These are phyloP conservation scores for Platanthera zijinensis DNA, from an alignment of 106 monocot species.

Conservation along the genomic window DNA sequence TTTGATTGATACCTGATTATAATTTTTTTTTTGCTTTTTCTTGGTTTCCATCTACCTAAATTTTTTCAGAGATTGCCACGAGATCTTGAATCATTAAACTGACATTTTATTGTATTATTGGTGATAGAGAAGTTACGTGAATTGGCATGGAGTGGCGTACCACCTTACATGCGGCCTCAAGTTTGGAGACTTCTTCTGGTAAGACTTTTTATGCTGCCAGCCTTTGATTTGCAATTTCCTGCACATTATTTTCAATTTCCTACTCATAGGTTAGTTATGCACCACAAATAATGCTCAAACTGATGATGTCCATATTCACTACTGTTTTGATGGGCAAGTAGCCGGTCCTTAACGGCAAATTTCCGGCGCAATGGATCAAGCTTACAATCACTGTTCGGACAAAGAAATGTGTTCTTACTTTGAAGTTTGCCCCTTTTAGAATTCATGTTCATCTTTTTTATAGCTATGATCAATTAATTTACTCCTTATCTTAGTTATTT, in stretches of 20 bases:
- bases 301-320: not conserved
- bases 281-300: not conserved
- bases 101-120: not conserved
- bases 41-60: not conserved
- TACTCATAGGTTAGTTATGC: not conserved
- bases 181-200: slow-evolving; percentile 93
- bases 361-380: not conserved
- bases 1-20: not conserved
- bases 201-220: slow-evolving; percentile 7
- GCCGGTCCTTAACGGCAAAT: not conserved
- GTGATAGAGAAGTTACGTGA: slow-evolving; percentile 80
- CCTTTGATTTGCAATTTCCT: not conserved
- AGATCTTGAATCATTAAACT: not conserved
- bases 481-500: not conserved
- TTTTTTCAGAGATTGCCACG: not conserved
- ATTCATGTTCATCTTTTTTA: not conserved
- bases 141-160: slow-evolving; percentile 93
- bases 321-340: not conserved
- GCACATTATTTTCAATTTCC: not conserved
- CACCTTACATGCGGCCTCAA: slow-evolving; percentile 90
- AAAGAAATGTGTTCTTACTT: slow-evolving; percentile 1
- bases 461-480: not conserved
- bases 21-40: not conserved
- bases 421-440: not conserved
- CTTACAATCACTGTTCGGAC: not conserved